Evolutionary conservation across 1,284 basidiomycete species (phyloP), one percentile per base, ranked within the genome.

Genomic region (Leccinum proliferum): DNA sequence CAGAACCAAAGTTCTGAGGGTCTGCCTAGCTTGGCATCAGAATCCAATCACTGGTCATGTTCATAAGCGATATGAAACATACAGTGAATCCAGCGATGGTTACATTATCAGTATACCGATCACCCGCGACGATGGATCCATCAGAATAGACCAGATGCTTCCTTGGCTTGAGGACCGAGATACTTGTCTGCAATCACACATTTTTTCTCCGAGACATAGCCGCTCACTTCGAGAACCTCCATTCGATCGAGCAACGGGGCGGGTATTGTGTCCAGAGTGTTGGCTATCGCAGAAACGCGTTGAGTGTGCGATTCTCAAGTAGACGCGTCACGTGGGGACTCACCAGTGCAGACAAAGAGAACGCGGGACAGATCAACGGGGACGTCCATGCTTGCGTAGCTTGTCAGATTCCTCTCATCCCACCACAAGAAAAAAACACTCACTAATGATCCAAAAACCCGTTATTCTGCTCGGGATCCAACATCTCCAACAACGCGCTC

Each of bases 151-250:
- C 96, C 96, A 14, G 90, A 89, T 3, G 92, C 87, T 69, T 96
- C 94, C 80, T 92, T 96, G 11, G 96, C 96, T 77, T 98, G 94
- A 35, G 96, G 97, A 3, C 88, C 92, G 4, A 99, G 86, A 76
- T 98, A 99, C 71, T 86, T 85, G 43, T 90, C 86, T 2, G 96
- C 97, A 67, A 99, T 99, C 65, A 90, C 89, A 25, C 89, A 81
- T 81, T 99, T 99, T 79, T 99, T 96, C 70, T 98, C 96, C 0
- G 94, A 91, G 25, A 98, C 96, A 75, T 99, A 99, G 15, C 95
- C 94, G 64, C 88, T 91, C 34, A 99, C 94, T 79, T 98, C 94
- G 61, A 99, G 86, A 2, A 99, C 94, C 75, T 99, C 97, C 93
- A 96, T 95, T 64, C 96, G 89, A 76, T 99, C 97, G 35, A 98